These are phyloP conservation scores for Eleusine coracana DNA, from an alignment of 176 grass and related monocot genomes.

Conservation along the genomic window DNA sequence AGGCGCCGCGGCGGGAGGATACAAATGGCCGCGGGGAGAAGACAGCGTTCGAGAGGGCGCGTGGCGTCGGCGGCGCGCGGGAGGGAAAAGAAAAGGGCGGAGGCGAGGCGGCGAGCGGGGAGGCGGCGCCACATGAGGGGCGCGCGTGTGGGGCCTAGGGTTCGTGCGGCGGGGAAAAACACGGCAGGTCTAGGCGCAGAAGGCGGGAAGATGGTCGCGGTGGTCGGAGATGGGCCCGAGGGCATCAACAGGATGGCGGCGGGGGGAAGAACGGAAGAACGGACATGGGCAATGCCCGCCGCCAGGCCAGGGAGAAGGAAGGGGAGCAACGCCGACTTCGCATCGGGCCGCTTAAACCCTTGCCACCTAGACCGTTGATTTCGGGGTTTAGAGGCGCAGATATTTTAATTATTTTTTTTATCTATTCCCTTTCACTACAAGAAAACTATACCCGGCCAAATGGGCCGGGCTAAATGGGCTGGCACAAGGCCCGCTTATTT, in stretches of 20 bases:
- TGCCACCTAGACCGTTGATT: constrained; percentile 12
- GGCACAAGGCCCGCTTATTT: too few relatives aligned
- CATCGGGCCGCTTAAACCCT: constrained; percentile 29
- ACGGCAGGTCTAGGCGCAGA: background rate
- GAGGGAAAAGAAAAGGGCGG: constrained; percentile 15
- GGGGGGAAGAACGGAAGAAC: background rate
- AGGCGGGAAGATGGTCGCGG: background rate
- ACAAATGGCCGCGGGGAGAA: background rate
- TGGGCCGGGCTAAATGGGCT: too few relatives aligned
- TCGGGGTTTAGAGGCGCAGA: constrained; percentile 24
- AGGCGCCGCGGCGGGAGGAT: constrained; percentile 4
- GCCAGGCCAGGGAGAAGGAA: too few relatives aligned
- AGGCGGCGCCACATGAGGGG: constrained; percentile 46
- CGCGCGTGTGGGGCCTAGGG: constrained; percentile 2
- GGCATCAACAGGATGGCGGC: constrained; percentile 35
- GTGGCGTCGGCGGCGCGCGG: background rate
- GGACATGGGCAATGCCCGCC: constrained; percentile 9
- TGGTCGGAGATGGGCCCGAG: constrained; percentile 27
- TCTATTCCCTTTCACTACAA: too few relatives aligned
- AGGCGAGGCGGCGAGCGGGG: constrained; percentile 38
- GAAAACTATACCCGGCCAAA: too few relatives aligned
- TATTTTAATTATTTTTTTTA: background rate
- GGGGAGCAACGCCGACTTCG: background rate
- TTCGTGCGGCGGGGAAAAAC: background rate
- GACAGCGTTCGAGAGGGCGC: background rate